A percentile compares a stretch with the other conserved stretches of the same genome.
Conservation (phyloP, 352 stramenopile species). For the Globisporangium perplexum region DNA sequence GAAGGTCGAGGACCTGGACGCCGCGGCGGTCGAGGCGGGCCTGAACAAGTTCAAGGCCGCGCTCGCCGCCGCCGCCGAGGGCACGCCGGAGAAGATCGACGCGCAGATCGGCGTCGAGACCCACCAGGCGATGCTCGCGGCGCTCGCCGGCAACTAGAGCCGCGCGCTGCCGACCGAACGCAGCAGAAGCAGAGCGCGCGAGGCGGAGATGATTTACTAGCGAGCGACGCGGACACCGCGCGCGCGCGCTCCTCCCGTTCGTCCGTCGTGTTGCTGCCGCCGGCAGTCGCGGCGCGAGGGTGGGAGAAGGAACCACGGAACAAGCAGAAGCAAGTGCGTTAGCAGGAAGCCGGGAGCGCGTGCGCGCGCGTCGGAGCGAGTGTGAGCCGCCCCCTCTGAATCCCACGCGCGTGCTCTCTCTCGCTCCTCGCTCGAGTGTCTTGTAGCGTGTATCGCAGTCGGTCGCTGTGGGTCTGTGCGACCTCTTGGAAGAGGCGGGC, state of each 20-base stretch:
- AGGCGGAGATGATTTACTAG: constrained; percentile 1
- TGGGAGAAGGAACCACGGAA: too few relatives aligned
- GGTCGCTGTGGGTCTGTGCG: neutral
- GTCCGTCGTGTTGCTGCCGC: too few relatives aligned
- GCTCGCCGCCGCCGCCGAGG: constrained; percentile 72
- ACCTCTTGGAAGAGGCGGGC: constrained; percentile 1
- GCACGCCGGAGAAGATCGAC: constrained; percentile 89
- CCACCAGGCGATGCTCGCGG: constrained; percentile 89
- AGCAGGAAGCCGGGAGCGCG: neutral
- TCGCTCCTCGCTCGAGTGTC: neutral
- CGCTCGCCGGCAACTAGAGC: constrained; percentile 71
- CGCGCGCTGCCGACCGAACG: neutral
- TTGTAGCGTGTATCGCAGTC: too few relatives aligned
- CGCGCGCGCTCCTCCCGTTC: too few relatives aligned
- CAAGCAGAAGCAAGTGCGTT: neutral
- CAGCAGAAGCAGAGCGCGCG: neutral
- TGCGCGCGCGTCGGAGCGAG: neutral
- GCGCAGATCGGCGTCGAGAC: constrained; percentile 96
- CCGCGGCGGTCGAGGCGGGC: constrained; percentile 76
- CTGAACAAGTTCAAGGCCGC: constrained; percentile 91
- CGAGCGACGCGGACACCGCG: neutral
- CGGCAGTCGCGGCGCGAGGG: too few relatives aligned
- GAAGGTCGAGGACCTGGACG: constrained; percentile 96
- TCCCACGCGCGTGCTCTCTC: constrained; percentile 1
- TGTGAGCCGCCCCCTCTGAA: neutral